These are phyloP conservation scores for Pythium guiyangense DNA, from an alignment of 352 stramenopile genomes.

Conservation along the genomic window DNA sequence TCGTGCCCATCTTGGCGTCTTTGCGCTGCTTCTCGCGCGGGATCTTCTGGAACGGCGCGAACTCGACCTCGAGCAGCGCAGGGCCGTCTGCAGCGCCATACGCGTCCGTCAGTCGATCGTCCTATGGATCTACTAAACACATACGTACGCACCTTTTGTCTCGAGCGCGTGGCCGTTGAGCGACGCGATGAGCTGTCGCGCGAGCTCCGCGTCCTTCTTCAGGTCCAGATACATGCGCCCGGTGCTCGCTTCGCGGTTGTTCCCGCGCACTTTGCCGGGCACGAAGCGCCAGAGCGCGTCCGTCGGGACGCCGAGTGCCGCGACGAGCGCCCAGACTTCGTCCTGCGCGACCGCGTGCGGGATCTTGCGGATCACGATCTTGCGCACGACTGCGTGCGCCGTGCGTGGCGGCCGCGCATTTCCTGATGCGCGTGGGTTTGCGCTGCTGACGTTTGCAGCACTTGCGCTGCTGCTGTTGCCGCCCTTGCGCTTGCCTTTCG, in stretches of 20 bases:
- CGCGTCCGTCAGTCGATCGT: background rate
- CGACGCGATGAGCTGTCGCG: slow-evolving; percentile 39
- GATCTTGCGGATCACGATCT: slow-evolving; percentile 70
- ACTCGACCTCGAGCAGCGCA: slow-evolving; percentile 47
- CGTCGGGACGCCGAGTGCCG: slow-evolving; percentile 26
- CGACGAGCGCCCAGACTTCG: slow-evolving; percentile 29
- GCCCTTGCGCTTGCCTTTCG: slow-evolving; percentile 20
- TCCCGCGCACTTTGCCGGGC: slow-evolving; percentile 38
- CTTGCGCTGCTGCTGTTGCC: slow-evolving; percentile 2
- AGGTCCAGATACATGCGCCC: slow-evolving; percentile 71
- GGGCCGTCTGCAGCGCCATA: slow-evolving; percentile 1
- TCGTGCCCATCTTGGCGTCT: slow-evolving; percentile 69
- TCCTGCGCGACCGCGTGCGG: slow-evolving; percentile 38
- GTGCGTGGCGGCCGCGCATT: slow-evolving; percentile 28
- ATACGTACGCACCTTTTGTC: slow-evolving; percentile 22
- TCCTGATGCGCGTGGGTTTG: background rate
- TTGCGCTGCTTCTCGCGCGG: slow-evolving; percentile 76
- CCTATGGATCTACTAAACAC: background rate
- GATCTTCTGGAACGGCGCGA: slow-evolving; percentile 79
- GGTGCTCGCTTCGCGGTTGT: slow-evolving; percentile 45
- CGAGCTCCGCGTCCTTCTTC: slow-evolving; percentile 55
- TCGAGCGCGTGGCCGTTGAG: slow-evolving; percentile 47
- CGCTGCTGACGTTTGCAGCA: slow-evolving; percentile 8
- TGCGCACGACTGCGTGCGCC: slow-evolving; percentile 37
- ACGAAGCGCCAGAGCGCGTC: slow-evolving; percentile 66